Percentiles rank a stretch among this genome's conserved stretches.
Conservation (phyloP, 148 eudicot species). For the Polygonum aviculare region DNA sequence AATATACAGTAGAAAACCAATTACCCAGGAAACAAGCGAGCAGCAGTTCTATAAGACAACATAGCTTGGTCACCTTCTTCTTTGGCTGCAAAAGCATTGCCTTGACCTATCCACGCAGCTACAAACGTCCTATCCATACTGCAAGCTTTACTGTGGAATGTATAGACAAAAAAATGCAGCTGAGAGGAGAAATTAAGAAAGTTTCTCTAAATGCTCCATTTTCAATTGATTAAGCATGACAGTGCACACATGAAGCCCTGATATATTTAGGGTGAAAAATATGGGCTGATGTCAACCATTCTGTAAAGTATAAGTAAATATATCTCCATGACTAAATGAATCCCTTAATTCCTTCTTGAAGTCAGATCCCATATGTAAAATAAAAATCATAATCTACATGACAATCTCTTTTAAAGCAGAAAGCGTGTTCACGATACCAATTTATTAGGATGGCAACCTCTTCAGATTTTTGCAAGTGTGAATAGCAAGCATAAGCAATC, state of each 20-base stretch:
- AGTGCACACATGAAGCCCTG: not conserved
- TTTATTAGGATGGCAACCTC: not conserved
- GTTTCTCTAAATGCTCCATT: not conserved
- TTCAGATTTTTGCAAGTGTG: not conserved
- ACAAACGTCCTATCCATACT: slow-evolving; percentile 82
- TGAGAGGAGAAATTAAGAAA: not conserved
- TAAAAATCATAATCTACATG: not conserved
- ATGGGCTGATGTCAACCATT: not conserved
- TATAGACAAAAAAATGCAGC: slow-evolving; percentile 13
- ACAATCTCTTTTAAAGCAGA: not conserved
- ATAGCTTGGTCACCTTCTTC: slow-evolving; percentile 99
- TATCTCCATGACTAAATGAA: not conserved
- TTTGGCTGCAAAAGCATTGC: slow-evolving; percentile 91
- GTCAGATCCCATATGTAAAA: not conserved
- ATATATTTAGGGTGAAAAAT: not conserved
- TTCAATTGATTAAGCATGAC: not conserved
- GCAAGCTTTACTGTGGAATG: slow-evolving; percentile 68
- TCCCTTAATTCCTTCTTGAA: not conserved
- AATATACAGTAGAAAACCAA: slow-evolving; percentile 3
- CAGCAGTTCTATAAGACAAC: slow-evolving; percentile 95
- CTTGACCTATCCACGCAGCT: slow-evolving; percentile 94
- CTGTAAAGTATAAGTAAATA: not conserved
- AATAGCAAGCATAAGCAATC: not conserved
- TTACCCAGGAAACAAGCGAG: slow-evolving; percentile 98
- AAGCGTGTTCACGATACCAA: not conserved